Evolutionary conservation across 257 asterid genomes (phyloP), one percentile per base, ranked within the genome.

Genomic region (Nicotiana tomentosiformis): DNA sequence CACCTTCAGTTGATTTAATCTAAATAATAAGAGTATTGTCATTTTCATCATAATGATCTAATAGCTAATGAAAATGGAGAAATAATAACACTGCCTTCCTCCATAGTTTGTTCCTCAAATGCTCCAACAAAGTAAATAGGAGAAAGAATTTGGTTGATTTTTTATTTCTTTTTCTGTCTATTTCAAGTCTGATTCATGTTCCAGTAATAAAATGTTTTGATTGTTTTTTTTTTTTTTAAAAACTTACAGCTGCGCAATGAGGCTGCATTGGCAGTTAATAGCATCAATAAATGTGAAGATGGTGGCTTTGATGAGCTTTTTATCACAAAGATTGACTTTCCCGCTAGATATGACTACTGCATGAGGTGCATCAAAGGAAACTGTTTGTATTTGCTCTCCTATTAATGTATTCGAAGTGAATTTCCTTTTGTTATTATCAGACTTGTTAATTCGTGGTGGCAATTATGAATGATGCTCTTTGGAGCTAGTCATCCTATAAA

Each of bases 231-330:
- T 30, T 32, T 32, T 32, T 32, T 3, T 0, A 32, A 37, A 60
- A 37, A 60, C 18, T 67, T 82, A 85, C 89, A 96, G 99, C 91
- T 96, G 74, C 94, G 93, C 1, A 85, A 88, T 33, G 99, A 91
- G 88, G 97, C 98, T 82, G 81, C 88, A 78, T 74, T 90, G 87
- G 91, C 97, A 7, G 93, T 94, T 85, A 83, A 87, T 46, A 92
- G 97, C 93, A 89, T 96, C 89, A 90, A 84, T 83, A 92, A 90
- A 85, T 88, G 96, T 87, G 89, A 86, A 83, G 97, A 87, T 88
- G 91, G 93, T 55, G 97, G 95, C 55, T 96, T 94, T 78, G 94
- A 93, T 84, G 98, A 94, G 88, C 88, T 94, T 81, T 96, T 96
- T 84, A 90, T 94, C 92, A 90, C 92, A 84, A 91, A 87, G 87